phyloP scores from a whole-genome alignment of 257 asterid species.

The Fraxinus cuspidata region DNA sequence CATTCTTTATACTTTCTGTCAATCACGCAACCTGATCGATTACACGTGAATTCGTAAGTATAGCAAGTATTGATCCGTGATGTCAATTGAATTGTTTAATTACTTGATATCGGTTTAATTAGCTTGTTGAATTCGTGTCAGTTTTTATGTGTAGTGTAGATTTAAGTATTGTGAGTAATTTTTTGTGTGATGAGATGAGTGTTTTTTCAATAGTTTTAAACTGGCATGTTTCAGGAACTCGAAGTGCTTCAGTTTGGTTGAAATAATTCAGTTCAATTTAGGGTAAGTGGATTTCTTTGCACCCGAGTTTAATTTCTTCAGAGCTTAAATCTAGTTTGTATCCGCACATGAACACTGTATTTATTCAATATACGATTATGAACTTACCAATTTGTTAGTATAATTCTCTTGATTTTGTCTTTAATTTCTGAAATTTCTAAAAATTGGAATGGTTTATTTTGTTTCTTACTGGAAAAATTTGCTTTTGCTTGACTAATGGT shows the following conservation, averaged over 20 bases:
- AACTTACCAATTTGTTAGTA: neutral
- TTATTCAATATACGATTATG: neutral
- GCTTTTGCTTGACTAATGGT: neutral
- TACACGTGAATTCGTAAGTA: slow-evolving; percentile 29
- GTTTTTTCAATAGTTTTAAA: slow-evolving; percentile 4
- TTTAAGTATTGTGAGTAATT: slow-evolving; percentile 10
- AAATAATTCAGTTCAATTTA: too few relatives aligned
- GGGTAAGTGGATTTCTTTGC: too few relatives aligned
- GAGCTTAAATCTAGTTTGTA: neutral
- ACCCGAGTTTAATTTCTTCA: too few relatives aligned
- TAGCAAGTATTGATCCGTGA: neutral
- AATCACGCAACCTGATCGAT: slow-evolving; percentile 9
- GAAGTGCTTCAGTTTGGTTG: neutral
- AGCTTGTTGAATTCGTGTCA: slow-evolving; percentile 15
- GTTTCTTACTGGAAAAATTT: neutral
- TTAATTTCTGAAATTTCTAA: neutral
- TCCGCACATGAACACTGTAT: neutral
- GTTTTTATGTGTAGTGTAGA: neutral
- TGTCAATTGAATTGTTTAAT: neutral
- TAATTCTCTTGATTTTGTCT: neutral
- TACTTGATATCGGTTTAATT: slow-evolving; percentile 3
- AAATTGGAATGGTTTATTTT: neutral
- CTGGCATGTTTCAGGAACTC: neutral
- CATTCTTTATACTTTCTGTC: slow-evolving; percentile 6
- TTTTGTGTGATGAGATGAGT: slow-evolving; percentile 5